Evolutionary conservation across 2,329 filamentous ascomycete genomes (phyloP), one percentile per base, ranked within the genome.

Genomic region (Nothophoma quercina): DNA sequence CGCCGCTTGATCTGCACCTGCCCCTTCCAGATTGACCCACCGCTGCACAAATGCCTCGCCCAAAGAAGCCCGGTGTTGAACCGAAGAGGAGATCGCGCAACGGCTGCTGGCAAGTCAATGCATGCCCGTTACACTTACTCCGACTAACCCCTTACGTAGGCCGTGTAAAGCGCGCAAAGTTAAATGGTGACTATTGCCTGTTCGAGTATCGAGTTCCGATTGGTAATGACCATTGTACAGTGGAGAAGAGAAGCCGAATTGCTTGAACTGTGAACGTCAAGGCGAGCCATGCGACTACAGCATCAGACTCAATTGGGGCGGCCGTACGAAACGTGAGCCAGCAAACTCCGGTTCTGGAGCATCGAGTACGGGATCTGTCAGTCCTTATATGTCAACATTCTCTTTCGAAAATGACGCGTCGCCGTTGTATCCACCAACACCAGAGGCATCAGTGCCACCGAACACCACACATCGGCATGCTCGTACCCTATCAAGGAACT

Each of bases 251-350:
- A 88, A 88, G 60, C 90, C 90, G 12, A 76, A 74, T 56, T 93
- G 90, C 73, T 67, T 82, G 40, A 92, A 91, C 67, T 93, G 90
- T 73, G 81, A 86, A 63, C 85, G 85, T 56, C 85, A 87, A 58
- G 86, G 86, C 55, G 88, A 91, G 68, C 77, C 78, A 38, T 95
- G 90, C 77, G 90, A 95, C 73, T 93, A 93, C 71, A 90, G 85
- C 64, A 89, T 93, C 63, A 83, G 88, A 25, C 77, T 93, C 59
- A 93, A 93, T 65, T 93, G 90, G 90, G 87, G 88, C 55, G 89
- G 89, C 4, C 83, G 89, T 50, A 81, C 83, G 41, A 88, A 85
- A 68, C 85, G 83, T 84, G 83, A 73, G 56, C 76, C 75, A 43
- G 75, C 73, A 32, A 68, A 63, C 18, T 49, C 61, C 4, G 57